Base-by-base conservation (phyloP, 345 rosid genomes). In the Populus davidiana region DNA sequence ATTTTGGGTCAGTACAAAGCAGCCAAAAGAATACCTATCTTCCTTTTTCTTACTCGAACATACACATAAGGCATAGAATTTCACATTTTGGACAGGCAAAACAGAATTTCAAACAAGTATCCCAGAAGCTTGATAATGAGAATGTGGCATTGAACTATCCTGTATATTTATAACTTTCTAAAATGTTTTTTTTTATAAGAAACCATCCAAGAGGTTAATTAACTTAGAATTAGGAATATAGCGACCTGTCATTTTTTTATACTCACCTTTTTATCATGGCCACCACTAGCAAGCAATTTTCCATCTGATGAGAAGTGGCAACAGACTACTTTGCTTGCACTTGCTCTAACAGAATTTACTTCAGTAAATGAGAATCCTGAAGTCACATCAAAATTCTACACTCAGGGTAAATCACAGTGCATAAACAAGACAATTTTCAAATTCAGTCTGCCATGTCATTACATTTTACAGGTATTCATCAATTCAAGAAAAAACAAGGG, bases 291-390 rank as follows among this genome's bases (percentile, higher is more conserved):
- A 82, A 96, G 96, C 83, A 91, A 79, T 86, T 93, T 93, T 31
- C 99, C 99, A 82, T 96, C 97, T 8, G 98, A 93, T 54, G 99
- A 96, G 88, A 96, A 96, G 84, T 96, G 97, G 79, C 98, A 96
- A 80, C 90, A 91, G 50, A 82, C 44, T 69, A 96, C 94, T 86
- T 93, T 96, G 84, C 86, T 88, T 59, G 80, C 39, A 87, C 99
- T 95, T 72, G 99, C 99, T 78, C 87, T 91, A 49, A 88, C 88
- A 78, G 97, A 81, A 78, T 71, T 88, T 71, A 93, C 85, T 82
- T 90, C 96, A 29, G 79, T 83, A 85, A 93, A 93, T 49, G 96
- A 76, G 81, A 91, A 88, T 72, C 96, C 97, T 93, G 89, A 68
- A 68, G 73, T 77, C 70, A 81, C 78, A 74, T 59, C 62, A 56